Evolutionary conservation across 83 land plant species (phyloP), one percentile per base, ranked within the genome.

Genomic region (Diphasiastrum complanatum): DNA sequence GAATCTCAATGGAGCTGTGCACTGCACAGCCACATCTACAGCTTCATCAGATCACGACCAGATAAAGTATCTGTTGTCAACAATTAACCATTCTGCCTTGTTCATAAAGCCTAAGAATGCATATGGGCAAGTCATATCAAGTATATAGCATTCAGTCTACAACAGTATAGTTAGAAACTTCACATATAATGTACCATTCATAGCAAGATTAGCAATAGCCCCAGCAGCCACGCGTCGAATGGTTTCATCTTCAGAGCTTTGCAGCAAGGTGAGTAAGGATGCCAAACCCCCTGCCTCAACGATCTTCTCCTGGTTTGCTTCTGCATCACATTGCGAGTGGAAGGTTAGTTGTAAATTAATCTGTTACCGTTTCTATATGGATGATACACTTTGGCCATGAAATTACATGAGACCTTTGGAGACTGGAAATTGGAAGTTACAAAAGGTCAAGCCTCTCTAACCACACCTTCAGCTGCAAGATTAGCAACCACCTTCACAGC

Each of bases 401-500:
- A 8, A 16, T 10, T 10, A 16, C 43, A 40, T 19, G 26, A 50
- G 11, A 0, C 20, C 26, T 19, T 1, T 11, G 26, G 26, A 14
- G 11, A 50, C 12, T 19, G 26, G 25, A 50, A 23, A 10, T 16
- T 40, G 10, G 43, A 10, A 40, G 16, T 40, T 40, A 59, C 5
- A 23, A 33, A 43, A 61, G 2, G 1, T 5, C 36, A 25, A 40
- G 2, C 36, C n/a, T n/a, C n/a, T n/a, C n/a, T n/a, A n/a, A 60
- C 58, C 16, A 36, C 47, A 88, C 95, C 95, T 78, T 88, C 95
- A 5, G 95, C 95, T 24, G 95, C 95, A 11, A 88, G 68, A 66
- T 88, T 85, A 31, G 90, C 95, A 33, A 88, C 83, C 56, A 85
- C 95, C 70, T 88, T 88, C 16, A 88, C 95, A 52, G 91, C 95